phyloP scores from a whole-genome alignment of 2,329 filamentous ascomycete species.

The Alternaria sp. region DNA sequence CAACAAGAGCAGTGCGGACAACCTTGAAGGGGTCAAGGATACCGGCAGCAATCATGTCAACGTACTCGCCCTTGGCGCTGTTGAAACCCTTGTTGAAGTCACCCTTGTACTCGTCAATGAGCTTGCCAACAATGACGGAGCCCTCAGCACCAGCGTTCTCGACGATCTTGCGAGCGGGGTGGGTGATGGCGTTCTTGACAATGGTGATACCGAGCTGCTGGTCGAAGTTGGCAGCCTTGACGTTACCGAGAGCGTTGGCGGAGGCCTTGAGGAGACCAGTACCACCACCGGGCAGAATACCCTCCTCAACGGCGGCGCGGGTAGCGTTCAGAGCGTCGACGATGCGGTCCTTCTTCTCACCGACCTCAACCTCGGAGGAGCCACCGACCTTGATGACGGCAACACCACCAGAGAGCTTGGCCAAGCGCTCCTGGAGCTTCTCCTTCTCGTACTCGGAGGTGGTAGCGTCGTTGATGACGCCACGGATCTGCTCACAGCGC shows the following conservation, averaged over 20 bases:
- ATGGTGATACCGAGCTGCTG: slow-evolving; percentile 98
- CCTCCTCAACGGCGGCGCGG: slow-evolving; percentile 97
- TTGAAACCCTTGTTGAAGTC: slow-evolving; percentile 99
- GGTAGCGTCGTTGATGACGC: slow-evolving; percentile 89
- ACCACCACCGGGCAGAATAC: slow-evolving; percentile 97
- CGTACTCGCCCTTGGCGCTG: slow-evolving; percentile 95
- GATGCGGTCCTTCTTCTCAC: slow-evolving; percentile 99
- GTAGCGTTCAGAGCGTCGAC: slow-evolving; percentile 98
- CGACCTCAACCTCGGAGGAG: slow-evolving; percentile 96
- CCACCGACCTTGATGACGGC: slow-evolving; percentile 99
- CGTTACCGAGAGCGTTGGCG: slow-evolving; percentile 78
- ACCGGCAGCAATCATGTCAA: slow-evolving; percentile 96
- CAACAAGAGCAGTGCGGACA: slow-evolving; percentile 92
- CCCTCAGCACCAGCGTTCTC: slow-evolving; percentile 98
- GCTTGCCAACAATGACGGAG: slow-evolving; percentile 95
- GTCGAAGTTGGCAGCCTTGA: slow-evolving; percentile 96
- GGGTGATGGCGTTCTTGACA: slow-evolving; percentile 97
- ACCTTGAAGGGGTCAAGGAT: slow-evolving; percentile 99
- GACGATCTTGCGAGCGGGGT: slow-evolving; percentile 91
- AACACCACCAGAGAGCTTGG: slow-evolving; percentile 98
- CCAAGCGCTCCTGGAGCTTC: slow-evolving; percentile 99
- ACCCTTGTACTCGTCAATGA: slow-evolving; percentile 86
- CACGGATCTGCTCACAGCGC: slow-evolving; percentile 98
- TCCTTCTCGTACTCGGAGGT: slow-evolving; percentile 99
- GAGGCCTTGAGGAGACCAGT: slow-evolving; percentile 98